Percentiles rank a stretch among this genome's conserved stretches.
Evolutionary conservation across 768 basidiomycete species (phyloP).

Genomic region (Calocera cornea): DNA sequence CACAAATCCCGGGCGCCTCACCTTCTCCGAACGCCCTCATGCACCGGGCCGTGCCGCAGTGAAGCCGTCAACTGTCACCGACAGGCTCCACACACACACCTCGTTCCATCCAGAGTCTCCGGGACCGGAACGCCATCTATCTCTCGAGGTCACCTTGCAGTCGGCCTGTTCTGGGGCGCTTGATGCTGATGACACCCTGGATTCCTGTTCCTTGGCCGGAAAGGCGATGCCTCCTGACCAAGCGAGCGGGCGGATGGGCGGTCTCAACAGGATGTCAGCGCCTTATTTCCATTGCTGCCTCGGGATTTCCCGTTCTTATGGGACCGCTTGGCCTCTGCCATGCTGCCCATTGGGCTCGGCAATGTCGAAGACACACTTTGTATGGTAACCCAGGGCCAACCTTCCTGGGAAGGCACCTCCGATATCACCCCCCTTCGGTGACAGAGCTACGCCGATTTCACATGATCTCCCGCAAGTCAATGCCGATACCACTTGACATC

Average conservation of each 20-base stretch:
- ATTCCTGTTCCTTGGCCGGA: background rate
- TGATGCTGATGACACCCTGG: background rate
- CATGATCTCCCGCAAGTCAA: background rate
- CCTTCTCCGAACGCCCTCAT: background rate
- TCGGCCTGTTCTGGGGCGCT: background rate
- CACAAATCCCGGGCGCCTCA: background rate
- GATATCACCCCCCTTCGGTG: background rate
- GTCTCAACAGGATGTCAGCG: background rate
- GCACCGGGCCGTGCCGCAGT: background rate
- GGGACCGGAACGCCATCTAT: constrained; percentile 1
- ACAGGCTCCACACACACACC: background rate
- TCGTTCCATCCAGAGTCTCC: background rate
- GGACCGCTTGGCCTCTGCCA: background rate
- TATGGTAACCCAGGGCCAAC: background rate
- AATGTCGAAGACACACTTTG: background rate
- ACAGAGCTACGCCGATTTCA: background rate
- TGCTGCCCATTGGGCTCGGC: background rate
- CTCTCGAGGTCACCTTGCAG: background rate
- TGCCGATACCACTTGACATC: background rate
- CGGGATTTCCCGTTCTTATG: background rate
- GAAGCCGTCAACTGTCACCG: background rate
- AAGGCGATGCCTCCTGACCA: background rate
- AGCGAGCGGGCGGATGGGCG: background rate
- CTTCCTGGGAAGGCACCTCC: background rate
- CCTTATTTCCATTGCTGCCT: background rate